These are phyloP conservation scores for Trypanosoma vivax DNA, from an alignment of 208 protist genomes.

Conservation along the genomic window DNA sequence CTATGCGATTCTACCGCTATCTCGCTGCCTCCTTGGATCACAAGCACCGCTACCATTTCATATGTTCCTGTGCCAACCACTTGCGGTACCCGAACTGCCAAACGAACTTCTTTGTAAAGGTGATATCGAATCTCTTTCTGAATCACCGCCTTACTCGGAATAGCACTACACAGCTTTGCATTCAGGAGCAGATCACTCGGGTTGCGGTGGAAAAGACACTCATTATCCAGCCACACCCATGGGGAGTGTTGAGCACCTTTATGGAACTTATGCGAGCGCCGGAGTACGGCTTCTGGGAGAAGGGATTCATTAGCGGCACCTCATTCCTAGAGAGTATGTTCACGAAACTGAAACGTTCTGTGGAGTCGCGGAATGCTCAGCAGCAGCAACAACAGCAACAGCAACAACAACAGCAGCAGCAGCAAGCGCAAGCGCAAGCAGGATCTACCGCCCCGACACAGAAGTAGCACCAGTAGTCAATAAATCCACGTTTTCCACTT, in stretches of 20 bases:
- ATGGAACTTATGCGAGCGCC: slow-evolving; percentile 98
- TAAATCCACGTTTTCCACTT: no score
- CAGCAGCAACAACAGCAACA: slow-evolving; percentile 25
- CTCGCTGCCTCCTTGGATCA: slow-evolving; percentile 90
- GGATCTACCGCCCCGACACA: no score
- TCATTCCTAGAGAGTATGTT: slow-evolving; percentile 94
- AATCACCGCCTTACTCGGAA: slow-evolving; percentile 47
- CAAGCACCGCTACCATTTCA: slow-evolving; percentile 93
- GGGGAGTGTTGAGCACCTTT: slow-evolving; percentile 99
- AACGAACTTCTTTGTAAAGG: slow-evolving; percentile 98
- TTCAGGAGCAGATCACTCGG: slow-evolving; percentile 96
- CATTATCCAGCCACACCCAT: slow-evolving; percentile 97
- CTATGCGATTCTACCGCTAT: slow-evolving; percentile 95
- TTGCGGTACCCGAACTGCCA: slow-evolving; percentile 99
- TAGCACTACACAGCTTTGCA: slow-evolving; percentile 58
- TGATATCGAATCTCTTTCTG: slow-evolving; percentile 96
- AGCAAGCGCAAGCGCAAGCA: slow-evolving; percentile 8
- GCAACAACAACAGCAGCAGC: slow-evolving; percentile 25
- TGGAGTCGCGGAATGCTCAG: slow-evolving; percentile 32
- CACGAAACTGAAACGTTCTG: slow-evolving; percentile 81
- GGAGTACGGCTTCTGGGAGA: slow-evolving; percentile 93
- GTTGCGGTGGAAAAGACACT: slow-evolving; percentile 97
- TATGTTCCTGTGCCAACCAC: slow-evolving; percentile 98
- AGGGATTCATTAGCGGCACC: slow-evolving; percentile 87
- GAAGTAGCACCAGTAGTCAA: no score